Evolutionary conservation across 2,329 filamentous ascomycete species (phyloP).

Genomic region (Colletotrichum lupini): DNA sequence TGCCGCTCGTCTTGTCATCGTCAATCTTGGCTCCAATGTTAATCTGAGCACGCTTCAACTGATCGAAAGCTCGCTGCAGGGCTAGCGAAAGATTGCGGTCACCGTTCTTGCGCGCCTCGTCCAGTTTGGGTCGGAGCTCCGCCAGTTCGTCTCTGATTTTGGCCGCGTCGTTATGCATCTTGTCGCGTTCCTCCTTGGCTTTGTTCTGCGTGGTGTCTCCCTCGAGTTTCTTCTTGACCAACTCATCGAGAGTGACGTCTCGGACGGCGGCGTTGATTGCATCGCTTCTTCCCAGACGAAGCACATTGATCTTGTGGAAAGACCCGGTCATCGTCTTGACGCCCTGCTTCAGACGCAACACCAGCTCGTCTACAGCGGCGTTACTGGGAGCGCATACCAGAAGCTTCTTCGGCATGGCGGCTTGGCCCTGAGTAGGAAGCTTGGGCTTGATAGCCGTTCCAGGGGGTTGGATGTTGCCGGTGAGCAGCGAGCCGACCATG

Average conservation of each 20-base stretch:
- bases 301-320: conserved; percentile 81
- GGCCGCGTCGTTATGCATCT: conserved; percentile 71
- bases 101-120: conserved; percentile 64
- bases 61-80: conserved; percentile 81
- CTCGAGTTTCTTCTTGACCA: conserved; percentile 81
- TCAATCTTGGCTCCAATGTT: conserved; percentile 86
- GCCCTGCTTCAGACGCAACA: conserved; percentile 89
- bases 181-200: conserved; percentile 66
- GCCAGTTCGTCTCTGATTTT: conserved; percentile 82
- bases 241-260: conserved; percentile 92
- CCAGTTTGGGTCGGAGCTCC: conserved; percentile 76
- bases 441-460: conserved; percentile 47
- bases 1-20: conserved; percentile 85
- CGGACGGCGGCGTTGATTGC: conserved; percentile 90
- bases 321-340: conserved; percentile 82
- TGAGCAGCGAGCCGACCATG: conserved; percentile 89
- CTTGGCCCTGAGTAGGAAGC: conserved; percentile 46
- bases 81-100: conserved; percentile 60
- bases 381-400: conserved; percentile 99
- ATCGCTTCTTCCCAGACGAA: conserved; percentile 90
- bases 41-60: conserved; percentile 79
- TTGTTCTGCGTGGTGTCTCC: conserved; percentile 68
- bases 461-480: conserved; percentile 60
- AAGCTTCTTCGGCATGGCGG: conserved; percentile 77
- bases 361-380: conserved; percentile 94